Base-by-base conservation (phyloP, 1,139 yeast genomes). In the Zhuliangozyma blackwelliae region DNA sequence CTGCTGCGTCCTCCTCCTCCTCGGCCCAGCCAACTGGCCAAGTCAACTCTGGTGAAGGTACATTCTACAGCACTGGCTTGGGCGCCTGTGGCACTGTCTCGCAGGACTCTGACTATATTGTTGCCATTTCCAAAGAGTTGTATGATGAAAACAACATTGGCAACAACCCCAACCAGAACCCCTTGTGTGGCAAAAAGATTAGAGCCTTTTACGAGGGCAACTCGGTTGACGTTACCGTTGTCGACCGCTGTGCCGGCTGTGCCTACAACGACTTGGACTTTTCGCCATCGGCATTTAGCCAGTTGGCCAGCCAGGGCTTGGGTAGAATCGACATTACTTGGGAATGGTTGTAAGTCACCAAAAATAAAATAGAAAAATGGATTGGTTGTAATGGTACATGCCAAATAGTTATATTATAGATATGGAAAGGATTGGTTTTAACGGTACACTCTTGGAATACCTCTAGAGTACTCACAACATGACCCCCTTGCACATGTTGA, bases 51-150 rank as follows among this genome's bases (percentile, higher is more conserved):
- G 85, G 86, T 41, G 65, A 77, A 40, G 85, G 82, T 45, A 79
- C 86, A 38, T 79, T 57, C 68, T 79, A 74, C 63, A 60, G 61
- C 34, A 60, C 77, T 23, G 83, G 79, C 19, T 58, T 78, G 41
- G 86, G 85, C 39, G 79, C 86, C 23, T 79, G 86, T 61, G 86
- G 86, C 33, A 42, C 48, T 39, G 58, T 65, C 43, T 70, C 57
- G 61, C 37, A 62, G 23, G 78, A 70, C 47, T 31, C 65, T 20
- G 85, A 80, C 50, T 58, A 57, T 46, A 69, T 79, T 47, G 71
- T 64, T 25, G 75, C 75, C 29, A 51, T 69, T 35, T 64, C 73
- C 25, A 61, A 63, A 39, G 46, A 51, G 32, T 52, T 66, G 41
- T 68, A 52, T 42, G 65, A 65, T 42, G 49, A 55, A 31, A 50